Percentiles rank a stretch among this genome's conserved stretches.
phyloP scores from a whole-genome alignment of 1,139 yeast species.

The Candida neerlandica region DNA sequence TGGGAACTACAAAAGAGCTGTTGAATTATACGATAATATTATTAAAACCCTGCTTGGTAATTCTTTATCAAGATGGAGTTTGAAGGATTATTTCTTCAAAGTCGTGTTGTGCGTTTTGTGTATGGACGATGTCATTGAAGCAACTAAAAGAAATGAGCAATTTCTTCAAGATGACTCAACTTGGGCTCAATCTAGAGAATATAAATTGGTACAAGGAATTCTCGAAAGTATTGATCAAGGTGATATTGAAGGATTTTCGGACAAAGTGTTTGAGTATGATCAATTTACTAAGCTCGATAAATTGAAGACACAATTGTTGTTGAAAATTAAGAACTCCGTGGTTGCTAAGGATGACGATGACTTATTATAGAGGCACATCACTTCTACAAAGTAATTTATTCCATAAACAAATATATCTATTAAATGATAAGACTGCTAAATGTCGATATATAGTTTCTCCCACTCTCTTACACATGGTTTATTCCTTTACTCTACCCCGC shows the following conservation, averaged over 20 bases:
- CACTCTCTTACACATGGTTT: not conserved
- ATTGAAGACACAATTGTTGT: constrained; percentile 85
- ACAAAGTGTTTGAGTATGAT: constrained; percentile 79
- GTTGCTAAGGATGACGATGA: constrained; percentile 74
- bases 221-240: constrained; percentile 76
- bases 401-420: not conserved
- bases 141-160: constrained; percentile 67
- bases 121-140: constrained; percentile 82
- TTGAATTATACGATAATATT: constrained; percentile 72
- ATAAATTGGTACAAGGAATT: constrained; percentile 62
- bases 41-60: constrained; percentile 77
- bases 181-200: constrained; percentile 80
- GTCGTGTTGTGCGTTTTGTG: constrained; percentile 82
- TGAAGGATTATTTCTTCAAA: constrained; percentile 89
- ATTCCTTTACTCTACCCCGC: constrained; percentile 31
- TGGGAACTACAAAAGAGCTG: constrained; percentile 73
- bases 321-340: constrained; percentile 77
- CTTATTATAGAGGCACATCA: constrained; percentile 13
- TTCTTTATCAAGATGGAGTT: constrained; percentile 81
- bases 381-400: not conserved
- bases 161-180: constrained; percentile 74
- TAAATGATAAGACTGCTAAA: not conserved
- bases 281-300: constrained; percentile 88
- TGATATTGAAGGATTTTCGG: constrained; percentile 75
- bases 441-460: too few species aligned